Base-by-base conservation (phyloP, 2,329 filamentous ascomycete genomes). In the Fusarium neocosmosporiellum region DNA sequence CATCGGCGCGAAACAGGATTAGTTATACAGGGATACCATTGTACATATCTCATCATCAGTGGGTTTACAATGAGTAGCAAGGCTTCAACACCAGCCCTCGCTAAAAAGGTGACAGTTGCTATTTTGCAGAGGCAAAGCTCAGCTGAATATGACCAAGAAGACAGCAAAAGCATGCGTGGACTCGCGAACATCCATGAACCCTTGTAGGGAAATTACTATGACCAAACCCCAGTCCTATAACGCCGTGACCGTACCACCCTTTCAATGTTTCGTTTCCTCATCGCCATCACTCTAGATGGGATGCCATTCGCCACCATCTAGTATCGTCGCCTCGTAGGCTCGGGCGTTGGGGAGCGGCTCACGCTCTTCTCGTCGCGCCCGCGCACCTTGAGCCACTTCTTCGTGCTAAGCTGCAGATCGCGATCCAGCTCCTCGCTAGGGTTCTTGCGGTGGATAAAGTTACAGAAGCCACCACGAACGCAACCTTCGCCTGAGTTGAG, bases 361-460 rank as follows among this genome's bases (percentile, higher is more conserved):
- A 91, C 90, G 82, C 94, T 97, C 83, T 94, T 90, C 80, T 92
- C 92, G 84, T 98, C 96, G 77, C 93, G 88, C 22, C 95, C 96
- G 69, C 94, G 89, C 84, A 90, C 85, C 86, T 94, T 94, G 80
- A 98, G 86, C 95, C 96, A 98, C 88, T 98, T 98, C 89, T 98
- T 97, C 71, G 96, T 98, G 78, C 91, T 90, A 76, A 98, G 88
- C 72, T 93, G 91, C 77, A 99, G 83, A 76, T 99, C 96, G 72
- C 92, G 87, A 71, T 99, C 96, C 77, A 99, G 86, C 85, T 98
- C 96, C 13, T 94, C 87, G 76, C 89, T 90, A 5, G 96, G 96
- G 81, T 98, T 96, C 87, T 99, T 99, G 80, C 96, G 90, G 83
- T 99, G 96, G 75, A 99, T 99, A 83, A 99, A 99, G 84, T 99